These are phyloP conservation scores for Pogostemon cablin DNA, from an alignment of 257 asterid species.

Conservation along the genomic window DNA sequence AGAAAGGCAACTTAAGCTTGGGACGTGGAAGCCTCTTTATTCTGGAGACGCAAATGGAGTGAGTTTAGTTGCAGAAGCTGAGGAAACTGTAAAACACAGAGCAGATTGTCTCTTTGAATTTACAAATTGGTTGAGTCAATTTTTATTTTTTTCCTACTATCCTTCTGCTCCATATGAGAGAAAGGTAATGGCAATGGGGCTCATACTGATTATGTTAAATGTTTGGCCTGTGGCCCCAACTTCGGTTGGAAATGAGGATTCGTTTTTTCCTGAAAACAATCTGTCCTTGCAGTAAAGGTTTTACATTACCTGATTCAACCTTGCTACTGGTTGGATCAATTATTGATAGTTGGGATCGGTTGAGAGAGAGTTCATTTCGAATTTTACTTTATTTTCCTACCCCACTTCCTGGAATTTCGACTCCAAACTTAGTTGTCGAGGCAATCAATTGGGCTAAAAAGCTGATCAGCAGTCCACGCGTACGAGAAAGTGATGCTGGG, in stretches of 20 bases:
- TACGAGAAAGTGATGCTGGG: slow-evolving; percentile 98
- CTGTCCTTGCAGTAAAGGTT: slow-evolving; percentile 72
- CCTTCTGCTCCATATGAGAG: slow-evolving; percentile 99
- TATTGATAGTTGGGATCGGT: slow-evolving; percentile 94
- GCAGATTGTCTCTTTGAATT: slow-evolving; percentile 74
- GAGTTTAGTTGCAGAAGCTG: slow-evolving; percentile 37
- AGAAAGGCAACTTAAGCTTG: slow-evolving; percentile 80
- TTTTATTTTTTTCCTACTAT: slow-evolving; percentile 87
- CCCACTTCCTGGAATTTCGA: slow-evolving; percentile 84
- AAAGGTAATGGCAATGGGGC: slow-evolving; percentile 95
- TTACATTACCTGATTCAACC: slow-evolving; percentile 70
- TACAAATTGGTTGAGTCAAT: slow-evolving; percentile 82
- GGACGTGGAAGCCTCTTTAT: slow-evolving; percentile 68
- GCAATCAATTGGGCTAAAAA: slow-evolving; percentile 88
- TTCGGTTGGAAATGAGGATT: slow-evolving; percentile 42
- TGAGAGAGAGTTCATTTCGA: slow-evolving; percentile 76
- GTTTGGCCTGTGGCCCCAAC: slow-evolving; percentile 73
- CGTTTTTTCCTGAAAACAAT: slow-evolving; percentile 45
- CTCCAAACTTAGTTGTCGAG: slow-evolving; percentile 55
- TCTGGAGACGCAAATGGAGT: slow-evolving; percentile 43
- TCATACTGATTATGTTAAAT: slow-evolving; percentile 67
- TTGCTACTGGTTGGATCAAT: slow-evolving; percentile 89
- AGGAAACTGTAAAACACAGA: slow-evolving; percentile 44
- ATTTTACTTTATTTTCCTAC: slow-evolving; percentile 82
- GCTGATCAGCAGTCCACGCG: slow-evolving; percentile 92